These are phyloP conservation scores for Styphnolobium japonicum DNA, from an alignment of 306 rosid species.

Conservation along the genomic window DNA sequence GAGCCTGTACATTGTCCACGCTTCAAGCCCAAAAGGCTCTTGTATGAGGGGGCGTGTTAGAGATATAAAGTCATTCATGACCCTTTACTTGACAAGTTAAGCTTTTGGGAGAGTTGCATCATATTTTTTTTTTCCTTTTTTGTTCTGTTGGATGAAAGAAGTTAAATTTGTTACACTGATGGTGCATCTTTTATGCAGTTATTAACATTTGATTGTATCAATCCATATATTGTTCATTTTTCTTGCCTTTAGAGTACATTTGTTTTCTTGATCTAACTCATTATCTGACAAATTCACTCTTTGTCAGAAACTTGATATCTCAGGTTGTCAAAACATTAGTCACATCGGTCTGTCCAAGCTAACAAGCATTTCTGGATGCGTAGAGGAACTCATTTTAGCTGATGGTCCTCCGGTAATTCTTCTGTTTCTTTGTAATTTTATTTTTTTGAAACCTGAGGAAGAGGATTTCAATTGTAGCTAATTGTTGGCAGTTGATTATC, in stretches of 20 bases:
- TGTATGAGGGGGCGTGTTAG: too few species aligned
- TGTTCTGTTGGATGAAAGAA: neutral
- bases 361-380: constrained; percentile 39
- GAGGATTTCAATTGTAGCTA: constrained; percentile 7
- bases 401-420: constrained; percentile 78
- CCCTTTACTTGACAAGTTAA: too few species aligned
- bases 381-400: constrained; percentile 70
- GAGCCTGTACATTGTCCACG: too few species aligned
- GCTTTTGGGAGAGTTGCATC: too few species aligned
- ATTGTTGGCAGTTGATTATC: constrained; percentile 29
- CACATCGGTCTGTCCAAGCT: constrained; percentile 66
- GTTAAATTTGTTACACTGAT: neutral
- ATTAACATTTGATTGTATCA: neutral
- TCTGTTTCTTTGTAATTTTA: neutral
- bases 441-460: neutral
- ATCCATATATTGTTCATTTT: neutral
- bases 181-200: neutral
- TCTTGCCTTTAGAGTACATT: neutral
- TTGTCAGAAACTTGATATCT: constrained; percentile 81
- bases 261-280: constrained; percentile 9
- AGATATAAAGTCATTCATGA: too few species aligned
- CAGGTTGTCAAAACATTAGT: constrained; percentile 76
- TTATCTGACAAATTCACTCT: constrained; percentile 18
- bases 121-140: neutral
- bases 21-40: too few species aligned